Evolutionary conservation across 345 rosid genomes (phyloP), one percentile per base, ranked within the genome.

Genomic region (Isatis tinctoria): DNA sequence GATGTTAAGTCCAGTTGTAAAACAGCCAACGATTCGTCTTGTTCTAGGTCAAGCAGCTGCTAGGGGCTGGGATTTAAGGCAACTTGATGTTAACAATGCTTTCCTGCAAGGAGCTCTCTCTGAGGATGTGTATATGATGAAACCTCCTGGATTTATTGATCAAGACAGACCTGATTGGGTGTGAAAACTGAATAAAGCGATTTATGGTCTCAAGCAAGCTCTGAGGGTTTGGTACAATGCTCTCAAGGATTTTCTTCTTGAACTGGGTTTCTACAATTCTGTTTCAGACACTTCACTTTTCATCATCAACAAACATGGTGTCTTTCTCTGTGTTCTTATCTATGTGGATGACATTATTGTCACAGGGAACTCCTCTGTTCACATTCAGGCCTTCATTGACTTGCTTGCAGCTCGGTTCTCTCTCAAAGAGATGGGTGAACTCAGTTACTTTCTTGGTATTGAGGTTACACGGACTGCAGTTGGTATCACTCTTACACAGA

Each of bases 31-130:
- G 0, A 16, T 45, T 45, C 22, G 22, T 0, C 3, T 45, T 0
- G 4, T 16, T 0, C 10, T 45, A 0, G 10, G 7, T 2, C 10
- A 14, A n/a, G 51, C 51, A 1, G 51, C 7, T n/a, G 6, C 2
- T 0, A 0, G 7, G 1, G 18, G 17, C 0, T 45, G 51, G 51
- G 3, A 1, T 0, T 0, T 45, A 1, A 2, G 8, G 0, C 22
- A 45, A 6, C 9, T 45, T 0, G 51, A 45, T 6, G 10, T 45
- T 1, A 16, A 45, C 1, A 45, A 45, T 7, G 51, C 22, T 0
- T 45, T 45, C 4, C 1, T 44, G 0, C 49, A 44, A 4, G 49
- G 49, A 0, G 0, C 1, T 0, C 3, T 45, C 0, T 0, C 2
- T 0, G 51, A 45, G 0, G 51, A 45, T 2, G 51, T 16, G 1